Evolutionary conservation across 2,329 filamentous ascomycete species (phyloP).

Genomic region (Diaporthe batatas): DNA sequence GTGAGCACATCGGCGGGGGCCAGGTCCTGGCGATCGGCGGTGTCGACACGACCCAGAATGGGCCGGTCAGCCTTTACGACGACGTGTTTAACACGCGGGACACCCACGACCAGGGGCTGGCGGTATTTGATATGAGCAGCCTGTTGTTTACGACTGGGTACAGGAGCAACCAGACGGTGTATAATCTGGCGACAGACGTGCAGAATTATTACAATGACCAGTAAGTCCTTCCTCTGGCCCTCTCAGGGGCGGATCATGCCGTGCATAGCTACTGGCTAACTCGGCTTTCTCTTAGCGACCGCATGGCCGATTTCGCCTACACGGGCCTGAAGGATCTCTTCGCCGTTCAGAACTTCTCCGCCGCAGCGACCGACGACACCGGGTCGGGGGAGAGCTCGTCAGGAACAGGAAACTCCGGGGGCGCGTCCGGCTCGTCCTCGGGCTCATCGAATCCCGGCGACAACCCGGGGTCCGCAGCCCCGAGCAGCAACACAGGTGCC

Average conservation of each 20-base stretch:
- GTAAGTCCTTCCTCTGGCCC: not conserved
- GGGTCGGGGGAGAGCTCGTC: not conserved
- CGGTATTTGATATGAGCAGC: constrained; percentile 45
- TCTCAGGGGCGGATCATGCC: no score
- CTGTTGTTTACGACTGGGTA: constrained; percentile 41
- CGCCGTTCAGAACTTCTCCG: constrained; percentile 36
- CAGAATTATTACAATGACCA: constrained; percentile 1
- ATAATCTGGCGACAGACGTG: constrained; percentile 5
- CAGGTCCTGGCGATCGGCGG: constrained; percentile 57
- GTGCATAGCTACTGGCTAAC: not conserved
- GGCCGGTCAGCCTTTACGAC: constrained; percentile 22
- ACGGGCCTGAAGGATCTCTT: constrained; percentile 15
- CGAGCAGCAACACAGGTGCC: constrained; percentile 1
- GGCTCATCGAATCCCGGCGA: not conserved
- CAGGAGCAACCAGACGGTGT: constrained; percentile 27
- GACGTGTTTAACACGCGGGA: constrained; percentile 43
- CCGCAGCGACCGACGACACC: not conserved
- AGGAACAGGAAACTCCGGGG: not conserved
- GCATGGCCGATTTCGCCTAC: constrained; percentile 25
- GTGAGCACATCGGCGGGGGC: constrained; percentile 51
- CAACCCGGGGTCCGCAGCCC: no score
- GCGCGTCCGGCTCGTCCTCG: not conserved
- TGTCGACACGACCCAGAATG: constrained; percentile 42
- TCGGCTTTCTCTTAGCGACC: not conserved
- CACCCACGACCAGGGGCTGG: constrained; percentile 43